Evolutionary conservation across 352 stramenopile genomes (phyloP), one percentile per base, ranked within the genome.

Genomic region (Phytophthora melonis): DNA sequence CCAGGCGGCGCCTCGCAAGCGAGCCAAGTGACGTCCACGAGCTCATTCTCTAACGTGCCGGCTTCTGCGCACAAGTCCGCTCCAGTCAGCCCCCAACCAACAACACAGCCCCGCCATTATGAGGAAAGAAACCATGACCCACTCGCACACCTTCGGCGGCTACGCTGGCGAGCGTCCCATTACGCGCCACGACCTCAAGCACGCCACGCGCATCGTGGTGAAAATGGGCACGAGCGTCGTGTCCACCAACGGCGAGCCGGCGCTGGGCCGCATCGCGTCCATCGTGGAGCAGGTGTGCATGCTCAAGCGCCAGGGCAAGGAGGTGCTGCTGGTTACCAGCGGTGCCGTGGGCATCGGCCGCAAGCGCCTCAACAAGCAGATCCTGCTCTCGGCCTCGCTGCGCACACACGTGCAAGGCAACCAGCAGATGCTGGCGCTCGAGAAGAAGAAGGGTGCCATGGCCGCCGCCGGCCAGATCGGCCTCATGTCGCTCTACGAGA

Each of bases 401-500:
- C 90, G 91, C 16, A 95, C 87, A 30, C 88, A 96, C 73, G 88
- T 97, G 25, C 89, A 95, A 58, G 91, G 89, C 63, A 93, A 96
- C 77, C 92, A 97, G 72, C 87, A 92, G 68, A 98, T 97, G 86
- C 86, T 98, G 55, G 82, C 82, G 45, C 89, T 98, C 18, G 87
- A 98, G 59, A 91, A 94, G 75, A 94, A 95, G 71, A 92, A 96
- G 58, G 86, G 88, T 57, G 84, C 87, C 9, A 96, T 93, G 87
- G 89, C 89, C 0, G 97, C 97, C 0, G 97, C 97, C 23, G 97
- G 97, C 21, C 97, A 99, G 79, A 98, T 99, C 62, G 97, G 98
- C 45, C 92, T 99, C 78, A 99, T 99, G 97, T 98, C 97, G 72
- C 86, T 99, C 34, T 99, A 99, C 78, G 94, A 97, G 70, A 98